phyloP scores from a whole-genome alignment of 768 basidiomycete genomes.

The Scleroderma citrinum region DNA sequence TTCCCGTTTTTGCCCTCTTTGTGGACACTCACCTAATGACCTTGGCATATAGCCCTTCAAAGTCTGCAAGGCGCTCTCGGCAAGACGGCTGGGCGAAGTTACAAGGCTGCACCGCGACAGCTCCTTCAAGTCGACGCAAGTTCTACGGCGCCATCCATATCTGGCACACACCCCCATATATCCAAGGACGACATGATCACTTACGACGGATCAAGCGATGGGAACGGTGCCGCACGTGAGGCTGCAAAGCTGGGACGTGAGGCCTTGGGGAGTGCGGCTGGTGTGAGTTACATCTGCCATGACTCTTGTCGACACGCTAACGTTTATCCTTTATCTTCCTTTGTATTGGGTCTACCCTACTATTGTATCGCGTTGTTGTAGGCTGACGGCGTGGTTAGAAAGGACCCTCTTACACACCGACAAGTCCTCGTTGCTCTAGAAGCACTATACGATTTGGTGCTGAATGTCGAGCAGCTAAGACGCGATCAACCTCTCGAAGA shows the following conservation, averaged over 20 bases:
- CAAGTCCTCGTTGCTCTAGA: constrained; percentile 79
- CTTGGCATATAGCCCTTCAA: constrained; percentile 45
- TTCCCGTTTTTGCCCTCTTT: not conserved
- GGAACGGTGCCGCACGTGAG: constrained; percentile 60
- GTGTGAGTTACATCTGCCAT: constrained; percentile 32
- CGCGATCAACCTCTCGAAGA: constrained; percentile 63
- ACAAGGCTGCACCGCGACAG: constrained; percentile 95
- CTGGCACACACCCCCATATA: constrained; percentile 42
- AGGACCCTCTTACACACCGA: constrained; percentile 72
- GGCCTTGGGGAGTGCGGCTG: constrained; percentile 56
- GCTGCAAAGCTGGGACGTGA: constrained; percentile 72
- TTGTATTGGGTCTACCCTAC: not conserved
- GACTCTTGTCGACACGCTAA: constrained; percentile 8
- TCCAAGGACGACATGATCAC: constrained; percentile 45
- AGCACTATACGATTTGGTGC: constrained; percentile 74
- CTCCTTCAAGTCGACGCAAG: constrained; percentile 80
- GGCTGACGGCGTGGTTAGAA: constrained; percentile 57
- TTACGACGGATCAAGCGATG: constrained; percentile 20
- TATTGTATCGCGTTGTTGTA: constrained; percentile 18
- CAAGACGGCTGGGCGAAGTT: constrained; percentile 88
- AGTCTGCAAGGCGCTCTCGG: constrained; percentile 92
- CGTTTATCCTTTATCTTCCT: not conserved
- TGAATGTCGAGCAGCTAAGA: constrained; percentile 80
- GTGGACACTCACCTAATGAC: constrained; percentile 2
- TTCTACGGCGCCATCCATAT: constrained; percentile 30